Evolutionary conservation across 2,329 filamentous ascomycete genomes (phyloP), one percentile per base, ranked within the genome.

Genomic region (Sclerotinia glacialis): DNA sequence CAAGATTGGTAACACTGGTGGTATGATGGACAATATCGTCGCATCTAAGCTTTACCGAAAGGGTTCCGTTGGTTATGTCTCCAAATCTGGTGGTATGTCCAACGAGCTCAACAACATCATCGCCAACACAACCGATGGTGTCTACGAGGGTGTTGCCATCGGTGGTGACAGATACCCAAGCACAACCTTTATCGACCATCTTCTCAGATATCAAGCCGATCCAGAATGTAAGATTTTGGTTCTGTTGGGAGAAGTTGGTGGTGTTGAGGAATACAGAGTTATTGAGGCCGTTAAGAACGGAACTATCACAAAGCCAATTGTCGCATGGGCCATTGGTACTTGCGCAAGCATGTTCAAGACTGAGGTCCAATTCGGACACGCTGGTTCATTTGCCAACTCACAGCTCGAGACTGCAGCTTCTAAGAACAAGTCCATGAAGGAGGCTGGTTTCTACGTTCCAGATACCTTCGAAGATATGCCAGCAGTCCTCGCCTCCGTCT

Each of bases 1-100:
- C 91, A 99, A 98, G 88, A 99, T 99, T 73, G 95, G 95, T 80
- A 99, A 99, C 87, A 99, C 95, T 76, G 95, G 95, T 87, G 95
- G 95, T 82, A 99, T 99, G 95, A 99, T 99, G 95, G 95, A 99
- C 87, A 99, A 99, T 88, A 99, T 99, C 77, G 95, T 99, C 72
- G 93, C 95, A 75, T 98, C 95, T 80, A 99, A 99, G 89, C 92
- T 99, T 69, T 99, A 99, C 89, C 94, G 95, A 82, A 95, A 95
- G 83, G 95, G 95, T 76, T 98, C 95, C 75, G 93, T 99, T 73
- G 95, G 92, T 76, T 99, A 99, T 82, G 95, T 99, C 81, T 98
- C 94, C 86, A 99, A 99, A 87, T 99, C 95, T 68, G 95, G 95
- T 79, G 95, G 95, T 83, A 99, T 99, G 95, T 98, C 95, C 81